phyloP scores from a whole-genome alignment of 1,139 yeast genomes.

The Wickerhamomyces sp. region DNA sequence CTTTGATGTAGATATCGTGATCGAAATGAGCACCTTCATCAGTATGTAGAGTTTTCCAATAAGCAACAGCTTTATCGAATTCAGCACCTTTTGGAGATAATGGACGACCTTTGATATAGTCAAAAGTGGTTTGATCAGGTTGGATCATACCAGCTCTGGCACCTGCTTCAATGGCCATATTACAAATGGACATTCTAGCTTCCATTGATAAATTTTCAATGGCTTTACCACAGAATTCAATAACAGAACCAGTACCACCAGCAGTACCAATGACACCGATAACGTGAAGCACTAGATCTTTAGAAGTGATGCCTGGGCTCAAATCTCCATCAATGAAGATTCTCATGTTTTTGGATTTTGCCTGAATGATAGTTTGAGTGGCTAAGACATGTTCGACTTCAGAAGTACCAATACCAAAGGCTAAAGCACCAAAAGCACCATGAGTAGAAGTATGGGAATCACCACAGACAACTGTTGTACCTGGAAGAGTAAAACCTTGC shows the following conservation, averaged over 20 bases:
- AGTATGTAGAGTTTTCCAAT: slow-evolving; percentile 85
- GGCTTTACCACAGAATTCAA: slow-evolving; percentile 96
- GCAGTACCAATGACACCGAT: slow-evolving; percentile 98
- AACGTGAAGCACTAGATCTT: slow-evolving; percentile 89
- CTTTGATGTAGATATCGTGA: slow-evolving; percentile 73
- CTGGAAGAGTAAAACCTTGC: slow-evolving; percentile 97
- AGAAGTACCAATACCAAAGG: slow-evolving; percentile 98
- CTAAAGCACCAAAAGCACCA: slow-evolving; percentile 97
- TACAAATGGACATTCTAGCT: slow-evolving; percentile 99
- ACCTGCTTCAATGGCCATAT: slow-evolving; percentile 98
- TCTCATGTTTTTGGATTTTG: slow-evolving; percentile 94
- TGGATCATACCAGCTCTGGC: slow-evolving; percentile 99
- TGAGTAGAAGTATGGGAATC: slow-evolving; percentile 98
- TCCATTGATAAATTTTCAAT: slow-evolving; percentile 88
- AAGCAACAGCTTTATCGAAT: slow-evolving; percentile 90
- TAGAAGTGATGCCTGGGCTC: slow-evolving; percentile 85
- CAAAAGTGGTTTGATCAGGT: slow-evolving; percentile 86
- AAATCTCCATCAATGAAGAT: slow-evolving; percentile 80
- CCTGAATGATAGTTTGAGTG: slow-evolving; percentile 91
- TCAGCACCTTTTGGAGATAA: slow-evolving; percentile 89
- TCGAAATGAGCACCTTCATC: slow-evolving; percentile 92
- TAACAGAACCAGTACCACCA: slow-evolving; percentile 97
- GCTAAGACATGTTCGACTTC: slow-evolving; percentile 98
- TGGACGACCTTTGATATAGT: slow-evolving; percentile 89
- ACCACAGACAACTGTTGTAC: slow-evolving; percentile 98